Conservation (phyloP, 179 eudicot genomes). For the Camellia oleifera region DNA sequence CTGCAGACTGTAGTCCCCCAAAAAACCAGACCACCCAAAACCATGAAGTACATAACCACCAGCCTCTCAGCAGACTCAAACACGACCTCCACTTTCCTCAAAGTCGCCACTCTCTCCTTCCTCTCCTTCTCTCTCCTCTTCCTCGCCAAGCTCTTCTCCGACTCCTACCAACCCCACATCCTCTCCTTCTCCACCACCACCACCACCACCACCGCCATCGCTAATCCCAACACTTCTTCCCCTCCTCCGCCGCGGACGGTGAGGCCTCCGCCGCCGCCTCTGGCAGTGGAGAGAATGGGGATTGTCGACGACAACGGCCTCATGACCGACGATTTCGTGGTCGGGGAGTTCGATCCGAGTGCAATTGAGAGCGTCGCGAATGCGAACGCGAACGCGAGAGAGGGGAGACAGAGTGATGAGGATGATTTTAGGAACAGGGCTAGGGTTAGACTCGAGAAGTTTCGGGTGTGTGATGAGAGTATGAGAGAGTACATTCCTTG, state of each 20-base stretch:
- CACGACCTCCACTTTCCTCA: constrained; percentile 16
- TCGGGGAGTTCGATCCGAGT: constrained; percentile 41
- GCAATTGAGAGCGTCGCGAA: constrained; percentile 26
- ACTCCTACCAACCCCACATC: constrained; percentile 1
- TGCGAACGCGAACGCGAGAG: constrained; percentile 2
- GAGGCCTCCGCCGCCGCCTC: constrained; percentile 18
- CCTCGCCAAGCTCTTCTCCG: constrained; percentile 36
- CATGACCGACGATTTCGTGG: constrained; percentile 49
- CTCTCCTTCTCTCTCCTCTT: constrained; percentile 37
- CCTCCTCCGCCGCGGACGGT: constrained; percentile 13
- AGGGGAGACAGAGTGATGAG: constrained; percentile 6
- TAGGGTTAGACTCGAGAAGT: constrained; percentile 37
- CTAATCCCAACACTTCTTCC: neutral
- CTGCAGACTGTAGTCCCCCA: too few relatives aligned
- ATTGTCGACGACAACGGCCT: constrained; percentile 53
- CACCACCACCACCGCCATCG: neutral
- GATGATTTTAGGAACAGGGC: neutral
- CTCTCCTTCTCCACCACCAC: neutral
- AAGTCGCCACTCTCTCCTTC: constrained; percentile 25
- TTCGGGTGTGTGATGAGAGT: constrained; percentile 38
- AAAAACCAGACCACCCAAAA: too few relatives aligned
- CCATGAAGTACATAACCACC: neutral
- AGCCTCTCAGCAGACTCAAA: neutral
- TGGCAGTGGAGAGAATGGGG: constrained; percentile 50
- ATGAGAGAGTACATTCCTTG: constrained; percentile 54